Conservation (phyloP, 345 rosid genomes). For the Eucalyptus cladocalyx region DNA sequence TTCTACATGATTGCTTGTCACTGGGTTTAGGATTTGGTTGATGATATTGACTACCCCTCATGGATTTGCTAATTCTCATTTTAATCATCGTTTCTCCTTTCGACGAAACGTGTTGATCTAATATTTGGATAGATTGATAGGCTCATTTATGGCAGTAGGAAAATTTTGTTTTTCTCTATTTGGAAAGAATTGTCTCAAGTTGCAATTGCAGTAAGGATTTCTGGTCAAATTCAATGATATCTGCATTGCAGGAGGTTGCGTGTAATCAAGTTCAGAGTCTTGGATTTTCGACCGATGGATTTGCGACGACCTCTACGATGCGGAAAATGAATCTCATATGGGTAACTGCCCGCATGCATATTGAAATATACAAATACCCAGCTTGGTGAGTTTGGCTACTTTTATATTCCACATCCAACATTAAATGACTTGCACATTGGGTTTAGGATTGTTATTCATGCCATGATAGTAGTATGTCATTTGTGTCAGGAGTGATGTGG, state of each 20-base stretch:
- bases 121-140: neutral
- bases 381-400: conserved; percentile 50
- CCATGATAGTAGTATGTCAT: neutral
- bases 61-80: neutral
- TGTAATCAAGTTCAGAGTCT: conserved; percentile 84
- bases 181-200: neutral
- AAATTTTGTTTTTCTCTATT: neutral
- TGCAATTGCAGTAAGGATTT: neutral
- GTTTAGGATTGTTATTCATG: neutral
- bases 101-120: neutral
- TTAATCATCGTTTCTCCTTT: neutral
- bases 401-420: neutral
- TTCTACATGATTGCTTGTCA: neutral
- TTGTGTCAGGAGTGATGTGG: conserved; percentile 74
- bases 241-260: conserved; percentile 66
- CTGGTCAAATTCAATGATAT: neutral
- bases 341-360: conserved; percentile 99
- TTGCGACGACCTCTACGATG: conserved; percentile 81
- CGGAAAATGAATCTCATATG: conserved; percentile 92
- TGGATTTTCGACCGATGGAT: conserved; percentile 93
- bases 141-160: neutral
- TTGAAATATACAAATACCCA: conserved; percentile 85
- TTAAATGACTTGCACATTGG: neutral
- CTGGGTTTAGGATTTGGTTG: neutral
- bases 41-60: neutral